Percentiles rank a stretch among this genome's conserved stretches.
These are phyloP conservation scores for Xylariaceae sp. DNA, from an alignment of 2,329 filamentous ascomycete species.

Conservation along the genomic window DNA sequence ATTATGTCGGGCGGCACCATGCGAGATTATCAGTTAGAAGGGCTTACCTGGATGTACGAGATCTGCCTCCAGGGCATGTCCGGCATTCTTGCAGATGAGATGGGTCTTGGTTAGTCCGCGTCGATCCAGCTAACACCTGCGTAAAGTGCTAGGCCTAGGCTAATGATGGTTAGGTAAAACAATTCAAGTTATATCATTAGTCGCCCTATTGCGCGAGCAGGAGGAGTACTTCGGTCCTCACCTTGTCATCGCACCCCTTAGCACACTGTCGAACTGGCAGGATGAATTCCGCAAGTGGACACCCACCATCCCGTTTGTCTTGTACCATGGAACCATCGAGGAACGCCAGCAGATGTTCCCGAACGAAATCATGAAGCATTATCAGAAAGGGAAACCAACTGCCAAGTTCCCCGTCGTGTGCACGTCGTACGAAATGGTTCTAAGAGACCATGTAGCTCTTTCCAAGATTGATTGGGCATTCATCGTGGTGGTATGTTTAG, in stretches of 20 bases:
- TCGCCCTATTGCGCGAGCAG: slow-evolving; percentile 82
- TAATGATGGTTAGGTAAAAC: slow-evolving; percentile 62
- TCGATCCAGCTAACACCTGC: background rate
- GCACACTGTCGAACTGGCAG: slow-evolving; percentile 92
- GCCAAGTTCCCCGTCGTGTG: slow-evolving; percentile 83
- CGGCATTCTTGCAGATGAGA: slow-evolving; percentile 88
- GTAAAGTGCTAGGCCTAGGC: background rate
- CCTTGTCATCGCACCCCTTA: slow-evolving; percentile 82
- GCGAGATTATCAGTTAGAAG: slow-evolving; percentile 91
- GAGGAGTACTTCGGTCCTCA: slow-evolving; percentile 81
- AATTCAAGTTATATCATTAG: slow-evolving; percentile 80
- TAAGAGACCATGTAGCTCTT: slow-evolving; percentile 78
- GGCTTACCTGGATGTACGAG: slow-evolving; percentile 93
- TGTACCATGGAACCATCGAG: slow-evolving; percentile 82
- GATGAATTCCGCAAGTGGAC: slow-evolving; percentile 91
- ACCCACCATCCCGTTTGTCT: slow-evolving; percentile 76
- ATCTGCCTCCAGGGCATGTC: slow-evolving; percentile 74
- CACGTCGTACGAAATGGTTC: slow-evolving; percentile 93
- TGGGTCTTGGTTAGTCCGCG: slow-evolving; percentile 64
- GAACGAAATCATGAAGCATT: slow-evolving; percentile 63
- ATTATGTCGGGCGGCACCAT: slow-evolving; percentile 83
- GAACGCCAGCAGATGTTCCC: slow-evolving; percentile 72
- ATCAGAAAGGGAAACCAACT: slow-evolving; percentile 54
- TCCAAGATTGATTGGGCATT: slow-evolving; percentile 91
- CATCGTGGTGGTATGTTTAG: slow-evolving; percentile 72